These are phyloP conservation scores for Gymnopilus junonius DNA, from an alignment of 768 basidiomycete species.

Conservation along the genomic window DNA sequence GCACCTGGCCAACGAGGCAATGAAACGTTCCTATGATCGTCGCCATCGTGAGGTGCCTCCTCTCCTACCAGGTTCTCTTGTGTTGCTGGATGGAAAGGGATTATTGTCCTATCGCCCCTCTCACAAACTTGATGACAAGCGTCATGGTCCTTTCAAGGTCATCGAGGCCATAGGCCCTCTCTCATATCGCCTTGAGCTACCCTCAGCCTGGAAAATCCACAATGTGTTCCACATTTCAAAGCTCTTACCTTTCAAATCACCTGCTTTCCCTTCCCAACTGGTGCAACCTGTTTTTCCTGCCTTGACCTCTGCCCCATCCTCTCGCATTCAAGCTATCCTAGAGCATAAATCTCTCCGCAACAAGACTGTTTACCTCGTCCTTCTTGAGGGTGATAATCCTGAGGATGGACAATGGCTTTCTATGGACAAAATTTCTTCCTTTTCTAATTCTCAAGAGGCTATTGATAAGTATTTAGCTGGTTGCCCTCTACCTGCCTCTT, in stretches of 20 bases:
- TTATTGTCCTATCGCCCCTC: constrained; percentile 18
- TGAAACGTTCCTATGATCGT: constrained; percentile 13
- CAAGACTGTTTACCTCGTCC: not conserved
- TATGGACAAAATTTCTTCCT: no score
- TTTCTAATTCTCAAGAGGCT: no score
- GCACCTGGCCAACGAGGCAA: constrained; percentile 21
- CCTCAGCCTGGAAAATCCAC: constrained; percentile 20
- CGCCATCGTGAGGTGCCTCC: not conserved
- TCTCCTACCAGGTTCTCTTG: not conserved
- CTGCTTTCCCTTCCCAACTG: not conserved
- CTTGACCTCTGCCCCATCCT: no score
- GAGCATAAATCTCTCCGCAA: not conserved
- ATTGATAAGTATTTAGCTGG: no score
- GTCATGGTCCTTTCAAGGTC: constrained; percentile 30
- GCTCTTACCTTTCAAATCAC: not conserved
- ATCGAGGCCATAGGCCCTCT: constrained; percentile 12
- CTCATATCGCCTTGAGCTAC: constrained; percentile 25
- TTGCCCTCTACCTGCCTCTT: no score
- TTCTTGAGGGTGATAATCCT: not conserved
- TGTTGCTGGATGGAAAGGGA: constrained; percentile 24
- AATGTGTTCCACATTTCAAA: constrained; percentile 17
- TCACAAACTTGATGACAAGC: constrained; percentile 24
- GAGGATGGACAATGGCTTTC: not conserved
- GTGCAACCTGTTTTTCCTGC: not conserved
- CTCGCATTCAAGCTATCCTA: not conserved